These are phyloP conservation scores for Pseudoturritis turrita DNA, from an alignment of 345 rosid genomes.

Conservation along the genomic window DNA sequence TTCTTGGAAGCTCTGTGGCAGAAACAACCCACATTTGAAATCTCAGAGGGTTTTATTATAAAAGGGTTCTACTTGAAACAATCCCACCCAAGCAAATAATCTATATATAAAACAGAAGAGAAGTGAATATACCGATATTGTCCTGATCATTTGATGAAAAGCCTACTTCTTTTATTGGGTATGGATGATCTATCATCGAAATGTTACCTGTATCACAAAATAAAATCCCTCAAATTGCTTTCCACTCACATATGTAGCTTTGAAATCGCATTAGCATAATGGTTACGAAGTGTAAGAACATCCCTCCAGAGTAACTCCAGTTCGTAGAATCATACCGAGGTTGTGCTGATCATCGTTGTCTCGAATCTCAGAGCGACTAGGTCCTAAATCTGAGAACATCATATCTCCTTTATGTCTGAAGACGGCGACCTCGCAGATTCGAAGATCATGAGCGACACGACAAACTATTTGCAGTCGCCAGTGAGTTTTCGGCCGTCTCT, in stretches of 20 bases:
- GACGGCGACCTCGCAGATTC: neutral
- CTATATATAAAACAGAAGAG: neutral
- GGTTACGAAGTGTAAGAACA: neutral
- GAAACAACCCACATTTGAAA: neutral
- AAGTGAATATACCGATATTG: constrained; percentile 3
- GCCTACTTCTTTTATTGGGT: neutral
- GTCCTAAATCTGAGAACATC: constrained; percentile 14
- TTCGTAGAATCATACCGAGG: neutral
- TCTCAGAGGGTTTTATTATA: no score
- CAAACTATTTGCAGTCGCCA: neutral
- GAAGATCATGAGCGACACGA: neutral
- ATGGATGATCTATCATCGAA: neutral
- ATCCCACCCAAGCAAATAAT: neutral
- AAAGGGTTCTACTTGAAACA: no score
- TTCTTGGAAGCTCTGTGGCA: constrained; percentile 11
- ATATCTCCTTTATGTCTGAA: neutral
- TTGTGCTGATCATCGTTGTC: constrained; percentile 10
- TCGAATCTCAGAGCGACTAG: neutral
- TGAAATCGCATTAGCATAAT: neutral
- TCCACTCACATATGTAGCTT: neutral
- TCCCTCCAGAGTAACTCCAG: neutral
- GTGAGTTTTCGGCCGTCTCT: neutral
- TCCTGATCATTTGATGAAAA: neutral
- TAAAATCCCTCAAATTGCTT: neutral
- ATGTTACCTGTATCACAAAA: constrained; percentile 3